phyloP scores from a whole-genome alignment of 2,329 filamentous ascomycete species.

The Diaporthe eres region DNA sequence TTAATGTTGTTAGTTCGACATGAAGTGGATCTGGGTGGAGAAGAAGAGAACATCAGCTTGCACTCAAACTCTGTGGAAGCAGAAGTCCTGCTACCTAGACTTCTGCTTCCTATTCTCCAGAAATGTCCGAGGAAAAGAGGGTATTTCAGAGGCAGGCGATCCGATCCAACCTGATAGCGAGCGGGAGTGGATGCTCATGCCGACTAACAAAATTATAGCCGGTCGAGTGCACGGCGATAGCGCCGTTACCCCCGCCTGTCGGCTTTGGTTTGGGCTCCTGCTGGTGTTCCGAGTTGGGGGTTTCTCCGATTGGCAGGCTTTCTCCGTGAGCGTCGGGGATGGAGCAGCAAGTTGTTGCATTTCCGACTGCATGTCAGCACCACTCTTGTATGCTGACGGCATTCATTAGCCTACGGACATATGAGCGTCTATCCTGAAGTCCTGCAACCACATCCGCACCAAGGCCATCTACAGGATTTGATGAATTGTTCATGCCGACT shows the following conservation, averaged over 20 bases:
- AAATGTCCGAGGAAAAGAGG: too few species aligned
- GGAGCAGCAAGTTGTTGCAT: neutral
- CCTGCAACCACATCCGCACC: neutral
- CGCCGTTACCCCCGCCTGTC: neutral
- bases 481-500: neutral
- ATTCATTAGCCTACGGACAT: neutral
- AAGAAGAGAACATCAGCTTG: too few species aligned
- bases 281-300: neutral
- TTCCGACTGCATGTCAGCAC: neutral
- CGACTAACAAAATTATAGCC: too few species aligned
- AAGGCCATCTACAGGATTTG: neutral
- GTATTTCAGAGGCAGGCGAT: too few species aligned
- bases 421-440: neutral
- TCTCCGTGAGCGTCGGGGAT: neutral
- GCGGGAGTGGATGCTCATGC: too few species aligned
- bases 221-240: too few species aligned
- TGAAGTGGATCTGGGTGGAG: too few species aligned
- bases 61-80: too few species aligned
- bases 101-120: too few species aligned
- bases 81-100: too few species aligned
- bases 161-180: too few species aligned
- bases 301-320: conserved; percentile 2
- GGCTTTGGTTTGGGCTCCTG: neutral
- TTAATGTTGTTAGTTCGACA: neutral
- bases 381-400: neutral